Conservation (phyloP, 805 yeast genomes). For the Schwanniomyces occidentalis region DNA sequence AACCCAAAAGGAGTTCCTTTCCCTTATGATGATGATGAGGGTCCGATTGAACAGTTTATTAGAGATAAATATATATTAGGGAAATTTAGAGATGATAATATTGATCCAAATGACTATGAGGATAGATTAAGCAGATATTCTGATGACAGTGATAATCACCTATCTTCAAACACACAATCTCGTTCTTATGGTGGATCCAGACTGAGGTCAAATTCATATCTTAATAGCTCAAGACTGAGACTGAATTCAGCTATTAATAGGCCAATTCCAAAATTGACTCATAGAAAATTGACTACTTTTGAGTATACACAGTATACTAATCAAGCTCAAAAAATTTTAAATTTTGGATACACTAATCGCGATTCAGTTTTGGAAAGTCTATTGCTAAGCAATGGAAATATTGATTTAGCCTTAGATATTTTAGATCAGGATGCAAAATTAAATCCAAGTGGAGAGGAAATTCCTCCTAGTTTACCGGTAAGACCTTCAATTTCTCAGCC, state of each 20-base stretch:
- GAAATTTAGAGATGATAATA: slow-evolving; percentile 46
- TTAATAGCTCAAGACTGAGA: slow-evolving; percentile 19
- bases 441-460: slow-evolving; percentile 37
- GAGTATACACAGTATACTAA: slow-evolving; percentile 53
- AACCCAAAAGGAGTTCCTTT: slow-evolving; percentile 67
- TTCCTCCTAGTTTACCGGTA: slow-evolving; percentile 50
- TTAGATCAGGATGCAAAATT: slow-evolving; percentile 42
- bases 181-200: slow-evolving; percentile 4
- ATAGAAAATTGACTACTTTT: slow-evolving; percentile 53
- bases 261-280: slow-evolving; percentile 43
- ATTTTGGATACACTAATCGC: slow-evolving; percentile 57
- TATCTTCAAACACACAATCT: slow-evolving; percentile 1
- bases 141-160: slow-evolving; percentile 17
- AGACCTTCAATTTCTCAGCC: slow-evolving; percentile 26
- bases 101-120: slow-evolving; percentile 36
- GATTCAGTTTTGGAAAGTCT: slow-evolving; percentile 67
- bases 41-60: slow-evolving; percentile 55
- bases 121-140: slow-evolving; percentile 22
- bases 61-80: slow-evolving; percentile 72
- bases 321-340: slow-evolving; percentile 44
- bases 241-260: slow-evolving; percentile 15
- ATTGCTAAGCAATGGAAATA: slow-evolving; percentile 56
- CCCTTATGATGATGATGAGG: slow-evolving; percentile 67
- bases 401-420: slow-evolving; percentile 59
- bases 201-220: slow-evolving; percentile 20